phyloP scores from a whole-genome alignment of 768 basidiomycete species.

The Candolleomyces eurysporus region DNA sequence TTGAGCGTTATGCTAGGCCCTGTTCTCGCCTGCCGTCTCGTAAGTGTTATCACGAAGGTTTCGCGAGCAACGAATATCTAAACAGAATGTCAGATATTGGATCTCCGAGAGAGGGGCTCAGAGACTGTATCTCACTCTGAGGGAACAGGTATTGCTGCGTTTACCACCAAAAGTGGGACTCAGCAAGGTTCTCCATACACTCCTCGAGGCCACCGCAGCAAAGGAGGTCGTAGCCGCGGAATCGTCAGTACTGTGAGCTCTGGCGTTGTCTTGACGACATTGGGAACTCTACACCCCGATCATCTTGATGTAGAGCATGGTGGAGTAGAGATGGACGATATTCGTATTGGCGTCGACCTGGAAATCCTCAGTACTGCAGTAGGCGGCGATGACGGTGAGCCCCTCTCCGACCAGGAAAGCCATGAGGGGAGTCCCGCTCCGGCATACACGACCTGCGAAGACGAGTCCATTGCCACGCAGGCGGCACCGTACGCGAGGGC shows the following conservation, averaged over 20 bases:
- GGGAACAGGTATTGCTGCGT: conserved; percentile 65
- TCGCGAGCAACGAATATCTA: neutral
- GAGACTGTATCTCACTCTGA: conserved; percentile 76
- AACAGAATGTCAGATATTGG: conserved; percentile 55
- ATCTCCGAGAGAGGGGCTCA: conserved; percentile 78
- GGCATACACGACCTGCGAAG: conserved; percentile 51
- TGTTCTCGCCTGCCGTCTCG: conserved; percentile 75
- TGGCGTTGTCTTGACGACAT: conserved; percentile 60
- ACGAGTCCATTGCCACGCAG: conserved; percentile 35
- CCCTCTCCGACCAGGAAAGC: conserved; percentile 42
- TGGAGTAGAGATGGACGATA: conserved; percentile 57
- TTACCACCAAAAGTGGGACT: conserved; percentile 61
- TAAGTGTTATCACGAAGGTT: conserved; percentile 24
- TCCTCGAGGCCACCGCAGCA: conserved; percentile 42
- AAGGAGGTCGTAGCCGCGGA: conserved; percentile 40
- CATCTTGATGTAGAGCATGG: conserved; percentile 50
- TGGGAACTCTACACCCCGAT: conserved; percentile 57
- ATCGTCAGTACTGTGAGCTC: conserved; percentile 55
- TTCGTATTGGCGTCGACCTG: conserved; percentile 53
- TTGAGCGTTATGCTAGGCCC: conserved; percentile 83
- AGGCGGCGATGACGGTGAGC: conserved; percentile 52
- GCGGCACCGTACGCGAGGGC: conserved; percentile 18
- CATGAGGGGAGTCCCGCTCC: conserved; percentile 50
- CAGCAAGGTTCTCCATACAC: conserved; percentile 56
- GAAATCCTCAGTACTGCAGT: conserved; percentile 50